phyloP scores from a whole-genome alignment of 352 stramenopile species.

The Globisporangium rhizosaccharum region DNA sequence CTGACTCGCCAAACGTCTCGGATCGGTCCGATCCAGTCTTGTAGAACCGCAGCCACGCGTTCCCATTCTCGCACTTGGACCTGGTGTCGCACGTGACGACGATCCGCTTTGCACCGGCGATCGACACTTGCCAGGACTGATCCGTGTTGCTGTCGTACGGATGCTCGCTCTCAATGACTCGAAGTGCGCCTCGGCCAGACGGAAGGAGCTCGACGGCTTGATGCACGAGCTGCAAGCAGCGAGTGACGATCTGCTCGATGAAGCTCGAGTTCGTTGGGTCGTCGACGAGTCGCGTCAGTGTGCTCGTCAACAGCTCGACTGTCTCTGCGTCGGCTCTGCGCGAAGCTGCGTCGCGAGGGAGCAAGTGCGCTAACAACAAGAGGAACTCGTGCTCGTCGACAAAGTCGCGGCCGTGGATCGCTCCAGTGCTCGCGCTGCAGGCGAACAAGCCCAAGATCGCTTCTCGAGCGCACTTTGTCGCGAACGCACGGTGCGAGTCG shows the following conservation, averaged over 20 bases:
- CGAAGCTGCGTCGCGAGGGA: slow-evolving; percentile 9
- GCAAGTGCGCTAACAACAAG: slow-evolving; percentile 38
- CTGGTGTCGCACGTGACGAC: slow-evolving; percentile 64
- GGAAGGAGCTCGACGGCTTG: slow-evolving; percentile 23
- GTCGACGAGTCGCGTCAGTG: slow-evolving; percentile 19
- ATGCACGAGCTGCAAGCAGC: slow-evolving; percentile 32
- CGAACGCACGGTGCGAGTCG: slow-evolving; percentile 51
- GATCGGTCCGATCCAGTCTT: slow-evolving; percentile 42
- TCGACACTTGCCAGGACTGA: slow-evolving; percentile 58
- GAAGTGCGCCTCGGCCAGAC: slow-evolving; percentile 34
- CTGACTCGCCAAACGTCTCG: slow-evolving; percentile 39
- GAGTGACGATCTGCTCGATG: slow-evolving; percentile 2
- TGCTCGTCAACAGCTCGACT: slow-evolving; percentile 17
- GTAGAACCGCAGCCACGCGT: slow-evolving; percentile 72
- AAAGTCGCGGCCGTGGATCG: slow-evolving; percentile 25
- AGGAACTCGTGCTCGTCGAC: slow-evolving; percentile 33
- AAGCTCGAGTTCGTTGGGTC: slow-evolving; percentile 17
- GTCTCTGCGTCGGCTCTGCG: neutral
- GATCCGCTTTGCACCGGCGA: slow-evolving; percentile 63
- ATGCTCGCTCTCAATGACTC: slow-evolving; percentile 62
- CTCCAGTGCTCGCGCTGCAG: slow-evolving; percentile 6
- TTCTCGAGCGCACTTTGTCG: slow-evolving; percentile 51
- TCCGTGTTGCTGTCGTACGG: slow-evolving; percentile 68
- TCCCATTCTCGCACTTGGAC: slow-evolving; percentile 61
- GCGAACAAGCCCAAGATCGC: slow-evolving; percentile 36